Conservation (phyloP, 2,329 filamentous ascomycete species). For the Bipolaris victoriae region DNA sequence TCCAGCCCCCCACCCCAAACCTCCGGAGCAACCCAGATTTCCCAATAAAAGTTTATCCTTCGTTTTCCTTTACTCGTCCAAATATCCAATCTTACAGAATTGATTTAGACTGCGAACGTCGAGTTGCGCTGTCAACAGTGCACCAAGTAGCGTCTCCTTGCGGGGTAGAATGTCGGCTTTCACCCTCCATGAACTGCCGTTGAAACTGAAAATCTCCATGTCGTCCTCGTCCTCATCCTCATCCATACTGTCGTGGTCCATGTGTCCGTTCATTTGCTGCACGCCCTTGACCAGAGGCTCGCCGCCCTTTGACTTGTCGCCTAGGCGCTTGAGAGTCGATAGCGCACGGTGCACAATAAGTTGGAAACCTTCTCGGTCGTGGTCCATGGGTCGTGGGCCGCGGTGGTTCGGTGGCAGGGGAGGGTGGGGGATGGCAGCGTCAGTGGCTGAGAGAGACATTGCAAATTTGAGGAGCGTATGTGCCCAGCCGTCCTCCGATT, state of each 20-base stretch:
- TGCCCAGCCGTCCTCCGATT: conserved; percentile 82
- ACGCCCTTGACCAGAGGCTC: conserved; percentile 41
- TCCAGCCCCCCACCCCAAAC: background rate
- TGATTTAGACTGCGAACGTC: conserved; percentile 54
- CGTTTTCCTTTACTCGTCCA: conserved; percentile 33
- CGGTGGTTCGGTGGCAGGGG: conserved; percentile 39
- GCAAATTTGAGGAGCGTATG: conserved; percentile 78
- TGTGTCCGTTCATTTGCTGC: conserved; percentile 35
- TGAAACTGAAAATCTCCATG: conserved; percentile 43
- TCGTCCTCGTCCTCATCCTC: conserved; percentile 39
- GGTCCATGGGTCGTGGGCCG: conserved; percentile 42
- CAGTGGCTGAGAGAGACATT: conserved; percentile 62
- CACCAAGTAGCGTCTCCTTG: conserved; percentile 54
- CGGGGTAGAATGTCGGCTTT: conserved; percentile 53
- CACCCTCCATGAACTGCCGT: conserved; percentile 43
- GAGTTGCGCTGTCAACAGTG: conserved; percentile 52
- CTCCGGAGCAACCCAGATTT: background rate
- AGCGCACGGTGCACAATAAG: conserved; percentile 54
- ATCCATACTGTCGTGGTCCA: conserved; percentile 26
- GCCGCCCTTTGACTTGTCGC: conserved; percentile 51
- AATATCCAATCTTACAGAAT: conserved; percentile 48
- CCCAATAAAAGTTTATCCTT: too few species aligned
- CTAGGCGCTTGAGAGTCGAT: conserved; percentile 55
- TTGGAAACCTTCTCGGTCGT: conserved; percentile 46
- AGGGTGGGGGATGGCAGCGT: conserved; percentile 35